Base-by-base conservation (phyloP, 2,329 filamentous ascomycete species). In the Byssoonygena ceratinophila region DNA sequence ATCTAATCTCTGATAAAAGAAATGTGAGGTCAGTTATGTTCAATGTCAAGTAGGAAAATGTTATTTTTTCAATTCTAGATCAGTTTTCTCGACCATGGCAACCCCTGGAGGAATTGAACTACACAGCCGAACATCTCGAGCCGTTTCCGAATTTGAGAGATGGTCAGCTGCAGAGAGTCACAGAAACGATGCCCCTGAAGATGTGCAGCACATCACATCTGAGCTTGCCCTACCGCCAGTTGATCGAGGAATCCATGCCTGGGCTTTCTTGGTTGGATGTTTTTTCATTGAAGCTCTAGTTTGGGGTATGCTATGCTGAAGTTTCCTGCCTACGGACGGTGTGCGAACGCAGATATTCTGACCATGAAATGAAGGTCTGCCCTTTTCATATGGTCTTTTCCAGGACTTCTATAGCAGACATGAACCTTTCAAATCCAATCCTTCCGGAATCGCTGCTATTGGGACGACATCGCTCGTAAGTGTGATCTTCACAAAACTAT, bases 361-460 rank as follows among this genome's bases (percentile, higher is more conserved):
- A 44, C 11, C 1, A 14, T 12, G 11, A 12, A 11, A 31, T 31
- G 7, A 7, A 84, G 82, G 82, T 1, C 85, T 86, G 53, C 79
- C 81, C 7, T 81, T 82, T 52, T 75, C 81, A 0, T 87, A 82
- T 62, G 84, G 83, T 40, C 75, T 87, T 22, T 86, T 87, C 60
- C 82, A 86, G 59, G 75, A 44, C 82, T 48, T 83, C 84, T 87
- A 87, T 63, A 76, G 72, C 32, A 76, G 71, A 1, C 74, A 82
- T 54, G 73, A 73, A 3, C 76, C 79, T 1, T 86, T 86, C 52
- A 57, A 63, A 47, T 66, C 68, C 2, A 74, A 57, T 29, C 59
- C 59, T 20, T 63, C 74, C 0, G 70, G 73, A 40, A 79, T 85
- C 46, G 75, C 82, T 27, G 71, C 80, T 12, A 80, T 87, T 51